Percentiles rank a stretch among this genome's conserved stretches.
Conservation (phyloP, 345 rosid species). For the Chamaenerion angustifolium region DNA sequence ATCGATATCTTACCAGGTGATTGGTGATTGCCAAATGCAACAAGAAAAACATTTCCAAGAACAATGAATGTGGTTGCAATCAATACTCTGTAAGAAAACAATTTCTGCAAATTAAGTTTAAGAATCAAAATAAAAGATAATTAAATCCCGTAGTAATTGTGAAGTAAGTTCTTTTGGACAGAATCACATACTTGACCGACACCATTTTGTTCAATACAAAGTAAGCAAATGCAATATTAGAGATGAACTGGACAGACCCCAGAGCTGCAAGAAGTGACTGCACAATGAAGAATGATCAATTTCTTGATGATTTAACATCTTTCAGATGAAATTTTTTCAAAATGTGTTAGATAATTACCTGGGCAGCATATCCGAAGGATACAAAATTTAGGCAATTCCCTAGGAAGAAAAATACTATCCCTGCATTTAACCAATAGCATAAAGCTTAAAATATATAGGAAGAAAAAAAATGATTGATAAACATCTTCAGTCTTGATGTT, state of each 20-base stretch:
- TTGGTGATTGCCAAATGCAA: constrained; percentile 95
- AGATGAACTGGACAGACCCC: constrained; percentile 91
- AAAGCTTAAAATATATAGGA: neutral
- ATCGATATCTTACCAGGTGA: constrained; percentile 58
- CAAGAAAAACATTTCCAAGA: constrained; percentile 88
- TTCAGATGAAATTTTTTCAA: neutral
- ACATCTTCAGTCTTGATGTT: constrained; percentile 9
- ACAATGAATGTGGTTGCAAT: constrained; percentile 90
- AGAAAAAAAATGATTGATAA: neutral
- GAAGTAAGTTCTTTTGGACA: constrained; percentile 9
- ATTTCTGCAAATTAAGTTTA: constrained; percentile 8
- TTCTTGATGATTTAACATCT: neutral
- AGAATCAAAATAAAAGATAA: neutral
- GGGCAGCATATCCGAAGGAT: constrained; percentile 99
- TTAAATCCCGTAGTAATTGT: neutral
- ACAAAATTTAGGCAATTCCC: constrained; percentile 97
- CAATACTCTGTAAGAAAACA: constrained; percentile 46
- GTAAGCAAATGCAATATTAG: constrained; percentile 95
- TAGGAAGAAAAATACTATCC: constrained; percentile 66
- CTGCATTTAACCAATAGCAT: constrained; percentile 26
- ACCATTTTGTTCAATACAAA: constrained; percentile 83
- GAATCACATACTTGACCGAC: constrained; percentile 68
- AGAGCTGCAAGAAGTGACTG: constrained; percentile 99
- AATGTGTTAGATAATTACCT: constrained; percentile 29
- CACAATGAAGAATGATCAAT: constrained; percentile 7